phyloP scores from a whole-genome alignment of 805 yeast species.

The Komagataella kurtzmanii region DNA sequence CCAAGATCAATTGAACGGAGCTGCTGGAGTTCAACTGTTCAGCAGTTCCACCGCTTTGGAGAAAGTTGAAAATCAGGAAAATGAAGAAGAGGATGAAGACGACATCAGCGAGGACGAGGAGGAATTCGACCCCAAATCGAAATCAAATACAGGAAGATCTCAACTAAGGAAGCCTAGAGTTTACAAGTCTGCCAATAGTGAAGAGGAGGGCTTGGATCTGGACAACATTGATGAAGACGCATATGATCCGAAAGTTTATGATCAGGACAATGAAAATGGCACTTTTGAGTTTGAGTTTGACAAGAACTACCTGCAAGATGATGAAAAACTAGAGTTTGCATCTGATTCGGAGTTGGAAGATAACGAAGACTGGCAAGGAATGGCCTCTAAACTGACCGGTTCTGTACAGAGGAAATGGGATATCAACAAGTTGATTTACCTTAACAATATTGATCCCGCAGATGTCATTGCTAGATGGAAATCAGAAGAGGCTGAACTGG shows the following conservation, averaged over 20 bases:
- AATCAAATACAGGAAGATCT: slow-evolving; percentile 47
- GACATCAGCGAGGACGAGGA: slow-evolving; percentile 22
- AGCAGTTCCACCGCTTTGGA: slow-evolving; percentile 40
- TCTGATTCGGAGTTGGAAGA: slow-evolving; percentile 38
- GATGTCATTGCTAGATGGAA: slow-evolving; percentile 68
- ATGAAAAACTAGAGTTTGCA: slow-evolving; percentile 27
- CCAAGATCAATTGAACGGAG: slow-evolving; percentile 46
- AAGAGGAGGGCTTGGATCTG: slow-evolving; percentile 31
- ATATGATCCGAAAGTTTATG: slow-evolving; percentile 27
- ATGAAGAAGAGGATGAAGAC: slow-evolving; percentile 25
- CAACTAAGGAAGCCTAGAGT: slow-evolving; percentile 48
- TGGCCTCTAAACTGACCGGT: slow-evolving; percentile 55
- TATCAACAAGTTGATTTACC: slow-evolving; percentile 66
- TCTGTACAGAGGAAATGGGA: slow-evolving; percentile 53
- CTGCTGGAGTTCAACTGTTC: slow-evolving; percentile 67
- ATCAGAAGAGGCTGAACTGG: slow-evolving; percentile 31
- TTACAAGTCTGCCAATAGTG: slow-evolving; percentile 37
- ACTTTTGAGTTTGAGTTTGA: slow-evolving; percentile 36
- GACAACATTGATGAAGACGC: slow-evolving; percentile 28
- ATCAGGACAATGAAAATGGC: slow-evolving; percentile 28
- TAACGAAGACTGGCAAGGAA: slow-evolving; percentile 24
- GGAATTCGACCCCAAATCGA: slow-evolving; percentile 11
- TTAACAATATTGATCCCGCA: slow-evolving; percentile 61
- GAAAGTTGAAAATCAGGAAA: slow-evolving; percentile 18
- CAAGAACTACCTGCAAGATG: slow-evolving; percentile 18